Base-by-base conservation (phyloP, 257 asterid genomes). In the Ilex aquifolium region DNA sequence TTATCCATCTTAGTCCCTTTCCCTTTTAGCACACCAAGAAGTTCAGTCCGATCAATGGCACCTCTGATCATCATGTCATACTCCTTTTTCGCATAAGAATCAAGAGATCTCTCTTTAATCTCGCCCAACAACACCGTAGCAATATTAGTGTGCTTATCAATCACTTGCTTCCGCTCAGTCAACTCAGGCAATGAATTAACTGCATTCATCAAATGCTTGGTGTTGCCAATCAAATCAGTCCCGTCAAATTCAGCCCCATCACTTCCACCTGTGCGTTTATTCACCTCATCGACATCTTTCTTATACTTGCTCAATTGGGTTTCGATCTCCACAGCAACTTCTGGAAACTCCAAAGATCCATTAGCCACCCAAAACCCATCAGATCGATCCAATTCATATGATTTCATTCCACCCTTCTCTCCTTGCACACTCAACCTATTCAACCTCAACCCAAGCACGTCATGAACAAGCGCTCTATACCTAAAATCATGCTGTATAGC, bases 401-500 rank as follows among this genome's bases (percentile, higher is more conserved):
- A 79, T 76, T 84, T 90, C 91, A 78, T 83, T 65, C 81, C 91
- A 11, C 93, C 91, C 65, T 90, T 87, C 87, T 93, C 99, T 60
- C 87, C 91, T 70, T 71, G 88, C 73, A 90, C 96, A 44, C 80
- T 85, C 81, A 93, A 65, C 78, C 86, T 89, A 74, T 90, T 93
- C 87, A 93, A 75, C 74, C 89, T 80, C 85, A 90, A 71, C 48
- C 99, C 99, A 64, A 93, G 92, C 64, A 93, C 95, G 65, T 93
- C 99, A 66, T 93, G 99, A 67, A 93, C 95, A 42, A 89, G 87
- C 31, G 99, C 90, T 72, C 89, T 87, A 71, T 93, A 93, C 88
- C 97, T 85, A 65, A 93, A 93, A 65, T 90, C 99, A 40, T 93
- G 97, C 56, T 87, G 99, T 65, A 93, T 79, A 32, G 95, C 92